phyloP scores from a whole-genome alignment of 1,139 yeast genomes.

The Suhomyces panamericanus region DNA sequence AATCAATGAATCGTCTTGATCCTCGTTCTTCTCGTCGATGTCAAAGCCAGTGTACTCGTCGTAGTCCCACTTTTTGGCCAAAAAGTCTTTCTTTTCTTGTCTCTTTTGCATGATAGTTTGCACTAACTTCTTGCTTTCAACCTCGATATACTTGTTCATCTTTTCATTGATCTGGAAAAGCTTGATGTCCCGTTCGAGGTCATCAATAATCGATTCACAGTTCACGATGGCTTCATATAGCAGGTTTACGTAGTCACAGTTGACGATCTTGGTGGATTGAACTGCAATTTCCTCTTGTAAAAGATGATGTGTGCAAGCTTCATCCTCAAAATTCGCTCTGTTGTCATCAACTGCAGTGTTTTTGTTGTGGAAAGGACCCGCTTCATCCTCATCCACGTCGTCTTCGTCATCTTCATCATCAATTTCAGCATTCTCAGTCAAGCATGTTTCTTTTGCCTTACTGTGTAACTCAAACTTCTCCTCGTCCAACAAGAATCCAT shows the following conservation, averaged over 20 bases:
- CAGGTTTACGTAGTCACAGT: constrained; percentile 21
- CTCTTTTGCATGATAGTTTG: constrained; percentile 36
- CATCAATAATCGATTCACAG: constrained; percentile 37
- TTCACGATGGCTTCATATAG: constrained; percentile 37
- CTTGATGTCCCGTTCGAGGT: constrained; percentile 46
- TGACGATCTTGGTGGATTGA: constrained; percentile 5
- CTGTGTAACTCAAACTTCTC: constrained; percentile 36
- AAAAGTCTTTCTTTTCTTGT: constrained; percentile 32
- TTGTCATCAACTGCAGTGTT: constrained; percentile 19
- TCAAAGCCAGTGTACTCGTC: constrained; percentile 58
- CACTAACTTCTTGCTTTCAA: constrained; percentile 36
- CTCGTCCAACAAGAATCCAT: constrained; percentile 35
- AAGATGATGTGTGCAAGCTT: constrained; percentile 4
- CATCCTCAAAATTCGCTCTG: constrained; percentile 12
- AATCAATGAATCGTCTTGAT: constrained; percentile 49
- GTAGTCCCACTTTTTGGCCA: constrained; percentile 49
- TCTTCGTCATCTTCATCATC: constrained; percentile 30
- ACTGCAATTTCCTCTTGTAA: constrained; percentile 2
- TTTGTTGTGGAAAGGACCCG: constrained; percentile 17
- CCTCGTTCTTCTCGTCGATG: constrained; percentile 49
- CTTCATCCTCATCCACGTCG: constrained; percentile 24
- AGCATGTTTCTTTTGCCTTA: constrained; percentile 16
- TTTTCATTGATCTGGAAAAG: constrained; percentile 36
- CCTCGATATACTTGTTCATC: constrained; percentile 33
- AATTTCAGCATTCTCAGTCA: constrained; percentile 26